These are phyloP conservation scores for Litchi chinensis DNA, from an alignment of 345 rosid genomes.

Conservation along the genomic window DNA sequence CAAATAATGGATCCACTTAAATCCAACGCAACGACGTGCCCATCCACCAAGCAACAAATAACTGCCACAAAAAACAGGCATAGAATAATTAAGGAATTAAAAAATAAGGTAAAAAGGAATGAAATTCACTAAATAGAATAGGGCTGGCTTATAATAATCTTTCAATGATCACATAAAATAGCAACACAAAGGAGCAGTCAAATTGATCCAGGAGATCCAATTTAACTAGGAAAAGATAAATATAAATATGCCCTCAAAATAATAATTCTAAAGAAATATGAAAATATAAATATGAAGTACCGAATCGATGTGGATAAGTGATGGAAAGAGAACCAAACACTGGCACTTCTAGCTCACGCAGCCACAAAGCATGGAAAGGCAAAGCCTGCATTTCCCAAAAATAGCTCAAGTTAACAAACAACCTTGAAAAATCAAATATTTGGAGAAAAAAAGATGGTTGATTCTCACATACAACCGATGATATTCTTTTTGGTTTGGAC, in stretches of 20 bases:
- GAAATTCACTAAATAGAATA: not conserved
- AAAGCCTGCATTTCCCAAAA: slow-evolving; percentile 50
- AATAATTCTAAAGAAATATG: not conserved
- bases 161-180: not conserved
- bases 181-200: not conserved
- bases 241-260: not conserved
- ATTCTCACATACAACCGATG: not conserved
- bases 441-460: not conserved
- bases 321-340: slow-evolving; percentile 77
- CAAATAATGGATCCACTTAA: slow-evolving; percentile 64
- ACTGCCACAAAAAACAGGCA: slow-evolving; percentile 48
- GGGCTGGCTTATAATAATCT: not conserved
- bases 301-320: slow-evolving; percentile 46
- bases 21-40: slow-evolving; percentile 61
- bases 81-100: not conserved
- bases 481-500: not conserved
- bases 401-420: not conserved
- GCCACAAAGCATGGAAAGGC: slow-evolving; percentile 74
- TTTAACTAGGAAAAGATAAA: not conserved
- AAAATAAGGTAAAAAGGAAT: not conserved
- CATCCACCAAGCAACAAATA: slow-evolving; percentile 93
- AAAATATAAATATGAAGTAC: slow-evolving; percentile 31
- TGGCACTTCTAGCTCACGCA: slow-evolving; percentile 72
- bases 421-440: not conserved
- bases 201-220: not conserved